Evolutionary conservation across 495 filamentous ascomycete genomes (phyloP).

Genomic region (Penicillium cataractarum): DNA sequence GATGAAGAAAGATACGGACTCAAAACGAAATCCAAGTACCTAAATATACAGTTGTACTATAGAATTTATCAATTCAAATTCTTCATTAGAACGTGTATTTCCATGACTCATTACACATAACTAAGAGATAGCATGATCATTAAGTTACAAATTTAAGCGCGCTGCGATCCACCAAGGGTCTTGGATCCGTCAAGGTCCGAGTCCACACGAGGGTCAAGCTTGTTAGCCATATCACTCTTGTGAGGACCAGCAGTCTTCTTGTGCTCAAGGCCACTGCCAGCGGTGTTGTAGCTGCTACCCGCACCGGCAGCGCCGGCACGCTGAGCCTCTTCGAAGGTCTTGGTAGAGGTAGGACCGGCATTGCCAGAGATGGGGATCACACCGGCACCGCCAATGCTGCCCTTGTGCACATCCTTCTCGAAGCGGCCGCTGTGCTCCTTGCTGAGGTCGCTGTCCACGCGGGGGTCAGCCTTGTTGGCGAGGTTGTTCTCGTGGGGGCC

Average conservation of each 20-base stretch:
- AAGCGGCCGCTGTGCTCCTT: slow-evolving; percentile 27
- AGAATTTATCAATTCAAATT: background rate
- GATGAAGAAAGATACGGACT: no score
- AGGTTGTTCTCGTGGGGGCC: slow-evolving; percentile 51
- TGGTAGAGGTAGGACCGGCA: slow-evolving; percentile 22
- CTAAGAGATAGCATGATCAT: slow-evolving; percentile 14
- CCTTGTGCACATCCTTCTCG: slow-evolving; percentile 23
- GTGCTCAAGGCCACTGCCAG: slow-evolving; percentile 8
- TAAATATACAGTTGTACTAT: background rate
- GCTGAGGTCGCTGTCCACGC: slow-evolving; percentile 52
- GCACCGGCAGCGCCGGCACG: slow-evolving; percentile 8
- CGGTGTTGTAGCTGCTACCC: slow-evolving; percentile 35
- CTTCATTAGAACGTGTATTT: background rate
- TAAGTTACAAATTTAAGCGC: slow-evolving; percentile 14
- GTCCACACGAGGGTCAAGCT: slow-evolving; percentile 48
- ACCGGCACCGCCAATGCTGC: slow-evolving; percentile 18
- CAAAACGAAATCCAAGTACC: background rate
- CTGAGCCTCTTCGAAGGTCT: slow-evolving; percentile 28
- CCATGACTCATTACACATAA: slow-evolving; percentile 5
- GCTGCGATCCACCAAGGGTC: slow-evolving; percentile 25
- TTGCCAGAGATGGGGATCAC: slow-evolving; percentile 20
- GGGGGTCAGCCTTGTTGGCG: slow-evolving; percentile 54
- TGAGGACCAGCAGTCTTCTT: slow-evolving; percentile 36
- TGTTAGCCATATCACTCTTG: slow-evolving; percentile 57
- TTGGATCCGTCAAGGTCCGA: slow-evolving; percentile 27